A percentile compares a stretch with the other conserved stretches of the same genome.
Conservation (phyloP, 495 filamentous ascomycete species). For the Penicillium bialowiezense region DNA sequence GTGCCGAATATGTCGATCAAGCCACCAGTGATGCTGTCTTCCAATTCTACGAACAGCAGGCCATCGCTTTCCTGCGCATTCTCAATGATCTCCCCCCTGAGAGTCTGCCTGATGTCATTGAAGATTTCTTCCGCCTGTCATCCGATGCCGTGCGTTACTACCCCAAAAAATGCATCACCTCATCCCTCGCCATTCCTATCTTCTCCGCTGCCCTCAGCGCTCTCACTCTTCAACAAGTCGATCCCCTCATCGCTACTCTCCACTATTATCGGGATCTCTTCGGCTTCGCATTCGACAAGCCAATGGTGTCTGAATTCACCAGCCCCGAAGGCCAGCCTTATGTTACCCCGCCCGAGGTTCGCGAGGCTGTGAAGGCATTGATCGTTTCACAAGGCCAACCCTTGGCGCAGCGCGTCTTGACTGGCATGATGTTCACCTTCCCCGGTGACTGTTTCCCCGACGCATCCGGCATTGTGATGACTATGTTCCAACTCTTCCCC, state of each 20-base stretch:
- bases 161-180: constrained; percentile 74
- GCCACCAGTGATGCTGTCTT: constrained; percentile 87
- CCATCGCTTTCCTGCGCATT: constrained; percentile 78
- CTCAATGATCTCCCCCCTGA: constrained; percentile 83
- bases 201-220: constrained; percentile 84
- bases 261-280: constrained; percentile 94
- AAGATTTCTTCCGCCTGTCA: constrained; percentile 95
- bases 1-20: constrained; percentile 76
- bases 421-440: constrained; percentile 99
- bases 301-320: constrained; percentile 68
- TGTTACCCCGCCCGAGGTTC: constrained; percentile 61
- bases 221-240: constrained; percentile 81
- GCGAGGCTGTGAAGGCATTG: constrained; percentile 67
- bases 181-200: constrained; percentile 72
- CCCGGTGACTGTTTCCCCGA: constrained; percentile 92
- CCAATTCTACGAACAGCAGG: constrained; percentile 90
- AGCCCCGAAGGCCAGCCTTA: constrained; percentile 38
- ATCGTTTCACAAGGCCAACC: constrained; percentile 68
- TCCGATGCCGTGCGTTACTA: constrained; percentile 91
- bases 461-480: constrained; percentile 85
- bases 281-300: constrained; percentile 76
- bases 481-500: constrained; percentile 83
- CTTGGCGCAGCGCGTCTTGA: constrained; percentile 80
- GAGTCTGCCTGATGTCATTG: constrained; percentile 92
- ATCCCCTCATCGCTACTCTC: constrained; percentile 84